phyloP scores from a whole-genome alignment of 768 basidiomycete species.

The Mycena crocata region DNA sequence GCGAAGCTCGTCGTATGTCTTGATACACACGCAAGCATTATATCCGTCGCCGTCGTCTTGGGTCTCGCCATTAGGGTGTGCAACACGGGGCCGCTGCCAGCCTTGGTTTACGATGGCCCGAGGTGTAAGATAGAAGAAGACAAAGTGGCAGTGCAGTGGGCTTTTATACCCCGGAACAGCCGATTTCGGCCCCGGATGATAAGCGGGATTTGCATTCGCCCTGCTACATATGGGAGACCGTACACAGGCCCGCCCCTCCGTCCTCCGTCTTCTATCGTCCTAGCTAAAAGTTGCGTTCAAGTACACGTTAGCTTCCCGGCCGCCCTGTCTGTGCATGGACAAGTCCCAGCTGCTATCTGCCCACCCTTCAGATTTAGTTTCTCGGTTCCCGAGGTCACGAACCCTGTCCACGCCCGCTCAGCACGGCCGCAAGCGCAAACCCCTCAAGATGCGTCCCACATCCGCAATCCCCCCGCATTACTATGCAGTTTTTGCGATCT shows the following conservation, averaged over 20 bases:
- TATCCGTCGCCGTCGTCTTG: slow-evolving; percentile 74
- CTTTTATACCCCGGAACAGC: slow-evolving; percentile 44
- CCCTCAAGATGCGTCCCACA: slow-evolving; percentile 51
- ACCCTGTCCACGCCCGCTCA: slow-evolving; percentile 28
- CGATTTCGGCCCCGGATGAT: too few species aligned
- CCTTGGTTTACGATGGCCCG: slow-evolving; percentile 78
- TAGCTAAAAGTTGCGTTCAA: neutral
- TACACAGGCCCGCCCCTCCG: neutral
- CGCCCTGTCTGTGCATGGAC: slow-evolving; percentile 20
- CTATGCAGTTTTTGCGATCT: slow-evolving; percentile 78
- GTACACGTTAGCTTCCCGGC: slow-evolving; percentile 17
- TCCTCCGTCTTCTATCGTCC: neutral
- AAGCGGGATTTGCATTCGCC: too few species aligned
- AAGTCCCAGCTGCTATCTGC: slow-evolving; percentile 4
- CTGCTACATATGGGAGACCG: neutral
- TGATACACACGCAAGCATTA: slow-evolving; percentile 69
- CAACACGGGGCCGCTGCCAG: slow-evolving; percentile 54
- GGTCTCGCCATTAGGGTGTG: slow-evolving; percentile 83
- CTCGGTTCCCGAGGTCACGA: slow-evolving; percentile 29
- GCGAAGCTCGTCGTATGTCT: slow-evolving; percentile 62
- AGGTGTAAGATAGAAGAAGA: slow-evolving; percentile 60
- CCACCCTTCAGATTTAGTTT: slow-evolving; percentile 34
- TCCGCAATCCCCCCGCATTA: slow-evolving; percentile 82
- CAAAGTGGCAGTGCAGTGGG: slow-evolving; percentile 18
- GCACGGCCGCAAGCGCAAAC: slow-evolving; percentile 26